phyloP scores from a whole-genome alignment of 2,329 filamentous ascomycete species.

The Fusarium sp. region DNA sequence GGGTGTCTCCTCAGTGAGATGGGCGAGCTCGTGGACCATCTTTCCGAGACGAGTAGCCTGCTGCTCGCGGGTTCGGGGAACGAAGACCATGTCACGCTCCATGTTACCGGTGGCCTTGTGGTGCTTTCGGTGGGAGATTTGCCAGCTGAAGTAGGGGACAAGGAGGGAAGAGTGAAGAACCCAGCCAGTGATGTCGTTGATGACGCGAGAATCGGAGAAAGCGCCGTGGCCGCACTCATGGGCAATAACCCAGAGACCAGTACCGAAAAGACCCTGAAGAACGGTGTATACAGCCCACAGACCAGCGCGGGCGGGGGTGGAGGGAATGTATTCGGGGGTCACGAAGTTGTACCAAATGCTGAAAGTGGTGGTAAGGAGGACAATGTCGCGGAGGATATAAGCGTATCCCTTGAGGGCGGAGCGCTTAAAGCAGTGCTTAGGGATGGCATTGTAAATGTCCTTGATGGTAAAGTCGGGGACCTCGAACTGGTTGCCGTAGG shows the following conservation, averaged over 20 bases:
- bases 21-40: conserved; percentile 81
- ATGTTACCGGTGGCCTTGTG: conserved; percentile 99
- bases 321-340: conserved; percentile 84
- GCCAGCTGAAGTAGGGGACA: conserved; percentile 99
- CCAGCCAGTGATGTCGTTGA: conserved; percentile 95
- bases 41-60: conserved; percentile 80
- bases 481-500: conserved; percentile 93
- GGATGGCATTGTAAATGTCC: conserved; percentile 95
- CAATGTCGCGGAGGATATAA: conserved; percentile 87
- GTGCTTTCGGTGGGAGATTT: conserved; percentile 98
- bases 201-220: conserved; percentile 88
- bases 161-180: conserved; percentile 86
- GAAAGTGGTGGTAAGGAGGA: conserved; percentile 79
- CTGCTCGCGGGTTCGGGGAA: conserved; percentile 89
- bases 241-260: conserved; percentile 93
- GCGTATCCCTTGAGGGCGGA: conserved; percentile 77
- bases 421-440: conserved; percentile 95
- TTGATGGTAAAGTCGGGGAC: conserved; percentile 97
- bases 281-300: conserved; percentile 76
- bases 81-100: conserved; percentile 98
- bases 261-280: conserved; percentile 91
- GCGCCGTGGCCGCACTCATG: conserved; percentile 98
- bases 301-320: conserved; percentile 68
- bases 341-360: conserved; percentile 89
- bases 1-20: conserved; percentile 95